Evolutionary conservation across 2,329 filamentous ascomycete species (phyloP).

Genomic region (Calonectria honghensis): DNA sequence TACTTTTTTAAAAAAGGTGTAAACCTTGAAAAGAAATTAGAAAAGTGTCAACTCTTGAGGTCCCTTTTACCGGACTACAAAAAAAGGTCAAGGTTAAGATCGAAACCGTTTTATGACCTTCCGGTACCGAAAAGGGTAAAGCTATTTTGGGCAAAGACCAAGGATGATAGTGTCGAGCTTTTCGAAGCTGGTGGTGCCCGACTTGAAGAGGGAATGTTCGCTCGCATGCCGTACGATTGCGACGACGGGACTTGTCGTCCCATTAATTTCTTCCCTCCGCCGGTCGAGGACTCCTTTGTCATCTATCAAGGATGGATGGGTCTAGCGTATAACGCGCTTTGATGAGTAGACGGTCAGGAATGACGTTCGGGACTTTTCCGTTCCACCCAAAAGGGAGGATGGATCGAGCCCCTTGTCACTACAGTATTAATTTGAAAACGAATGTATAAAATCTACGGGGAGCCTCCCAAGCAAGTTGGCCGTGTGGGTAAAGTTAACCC

Average conservation of each 20-base stretch:
- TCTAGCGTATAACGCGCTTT: background rate
- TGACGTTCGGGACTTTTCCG: slow-evolving; percentile 3
- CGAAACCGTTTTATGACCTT: background rate
- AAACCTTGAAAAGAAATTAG: slow-evolving; percentile 2
- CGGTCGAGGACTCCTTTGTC: slow-evolving; percentile 3
- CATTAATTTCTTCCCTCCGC: background rate
- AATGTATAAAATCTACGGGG: background rate
- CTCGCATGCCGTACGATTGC: slow-evolving; percentile 1
- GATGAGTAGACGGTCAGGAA: slow-evolving; percentile 1
- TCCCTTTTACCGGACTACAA: slow-evolving; percentile 2
- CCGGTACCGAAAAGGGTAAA: slow-evolving; percentile 5
- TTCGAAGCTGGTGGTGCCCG: slow-evolving; percentile 2
- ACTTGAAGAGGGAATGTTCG: slow-evolving; percentile 5
- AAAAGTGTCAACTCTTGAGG: slow-evolving; percentile 4
- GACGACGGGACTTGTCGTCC: slow-evolving; percentile 1
- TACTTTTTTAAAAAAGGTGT: slow-evolving; percentile 1
- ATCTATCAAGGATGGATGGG: slow-evolving; percentile 5
- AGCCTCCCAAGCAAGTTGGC: slow-evolving; percentile 3
- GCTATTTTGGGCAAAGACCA: background rate
- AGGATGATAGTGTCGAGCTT: background rate
- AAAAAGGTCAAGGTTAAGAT: background rate
- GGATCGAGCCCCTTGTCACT: background rate
- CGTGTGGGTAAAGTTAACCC: background rate
- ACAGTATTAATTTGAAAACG: background rate
- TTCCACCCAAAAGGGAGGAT: background rate